Conservation (phyloP, 768 basidiomycete genomes). For the Aureoboletus auriporus region DNA sequence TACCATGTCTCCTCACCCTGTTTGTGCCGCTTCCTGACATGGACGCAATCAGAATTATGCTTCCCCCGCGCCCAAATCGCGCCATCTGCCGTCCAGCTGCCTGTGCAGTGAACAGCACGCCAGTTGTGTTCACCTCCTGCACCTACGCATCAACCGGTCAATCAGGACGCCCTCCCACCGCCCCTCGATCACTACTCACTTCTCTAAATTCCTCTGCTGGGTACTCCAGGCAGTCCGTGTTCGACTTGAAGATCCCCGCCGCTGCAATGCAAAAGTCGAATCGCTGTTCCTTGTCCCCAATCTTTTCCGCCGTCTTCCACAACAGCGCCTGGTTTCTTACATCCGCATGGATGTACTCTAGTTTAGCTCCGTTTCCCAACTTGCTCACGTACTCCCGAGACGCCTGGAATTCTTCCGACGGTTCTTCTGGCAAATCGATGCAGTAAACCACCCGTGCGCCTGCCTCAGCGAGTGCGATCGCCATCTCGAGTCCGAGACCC, state of each 20-base stretch:
- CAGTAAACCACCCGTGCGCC: slow-evolving; percentile 70
- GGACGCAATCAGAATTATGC: slow-evolving; percentile 56
- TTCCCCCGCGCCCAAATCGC: slow-evolving; percentile 42
- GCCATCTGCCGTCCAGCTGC: slow-evolving; percentile 59
- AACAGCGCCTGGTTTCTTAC: slow-evolving; percentile 59
- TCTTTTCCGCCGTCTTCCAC: slow-evolving; percentile 54
- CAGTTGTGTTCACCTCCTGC: slow-evolving; percentile 60
- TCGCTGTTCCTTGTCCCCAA: slow-evolving; percentile 63
- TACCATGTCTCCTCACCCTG: slow-evolving; percentile 38
- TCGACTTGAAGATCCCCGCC: slow-evolving; percentile 62
- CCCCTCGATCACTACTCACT: slow-evolving; percentile 30
- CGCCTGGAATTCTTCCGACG: slow-evolving; percentile 55
- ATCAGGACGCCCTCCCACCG: neutral
- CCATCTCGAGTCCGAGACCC: slow-evolving; percentile 83
- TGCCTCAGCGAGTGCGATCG: slow-evolving; percentile 66
- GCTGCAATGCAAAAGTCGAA: slow-evolving; percentile 78
- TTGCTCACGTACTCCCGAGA: slow-evolving; percentile 49
- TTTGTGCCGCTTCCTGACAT: slow-evolving; percentile 72
- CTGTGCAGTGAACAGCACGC: slow-evolving; percentile 58
- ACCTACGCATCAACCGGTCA: slow-evolving; percentile 39
- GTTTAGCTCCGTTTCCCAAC: slow-evolving; percentile 38
- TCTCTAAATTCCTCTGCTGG: slow-evolving; percentile 61
- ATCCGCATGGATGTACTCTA: slow-evolving; percentile 63
- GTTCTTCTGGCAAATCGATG: slow-evolving; percentile 53
- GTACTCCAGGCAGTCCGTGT: slow-evolving; percentile 64